Conservation (phyloP, 1,284 basidiomycete species). For the Meira nashicola region DNA sequence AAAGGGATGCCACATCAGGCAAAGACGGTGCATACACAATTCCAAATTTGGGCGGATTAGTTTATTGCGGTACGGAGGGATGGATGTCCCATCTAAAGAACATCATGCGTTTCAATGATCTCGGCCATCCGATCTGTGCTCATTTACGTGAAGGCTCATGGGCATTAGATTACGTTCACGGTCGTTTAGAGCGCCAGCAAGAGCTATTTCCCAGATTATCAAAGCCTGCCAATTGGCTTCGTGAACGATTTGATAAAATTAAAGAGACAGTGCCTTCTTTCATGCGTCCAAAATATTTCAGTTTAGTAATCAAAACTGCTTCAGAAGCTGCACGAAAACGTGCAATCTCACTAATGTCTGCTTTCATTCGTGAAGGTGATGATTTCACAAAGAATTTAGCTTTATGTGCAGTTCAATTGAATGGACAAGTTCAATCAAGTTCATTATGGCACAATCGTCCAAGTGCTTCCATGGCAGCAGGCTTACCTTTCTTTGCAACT, state of each 20-base stretch:
- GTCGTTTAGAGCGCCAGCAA: conserved; percentile 62
- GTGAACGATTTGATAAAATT: conserved; percentile 42
- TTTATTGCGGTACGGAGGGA: conserved; percentile 46
- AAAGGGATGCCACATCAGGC: conserved; percentile 40
- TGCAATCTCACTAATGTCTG: conserved; percentile 35
- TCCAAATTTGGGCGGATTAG: conserved; percentile 23
- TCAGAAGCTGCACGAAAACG: conserved; percentile 36
- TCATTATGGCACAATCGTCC: conserved; percentile 41
- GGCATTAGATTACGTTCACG: conserved; percentile 43
- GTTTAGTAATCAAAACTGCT: conserved; percentile 37
- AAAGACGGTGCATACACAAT: conserved; percentile 38
- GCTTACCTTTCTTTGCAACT: conserved; percentile 45
- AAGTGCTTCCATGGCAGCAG: conserved; percentile 47
- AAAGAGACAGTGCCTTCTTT: conserved; percentile 35
- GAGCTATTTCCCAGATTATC: conserved; percentile 28
- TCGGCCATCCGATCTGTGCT: conserved; percentile 42
- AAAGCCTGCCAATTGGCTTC: conserved; percentile 34
- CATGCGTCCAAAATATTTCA: conserved; percentile 48
- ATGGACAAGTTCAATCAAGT: conserved; percentile 43
- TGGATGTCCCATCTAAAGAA: conserved; percentile 36
- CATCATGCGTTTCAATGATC: conserved; percentile 37
- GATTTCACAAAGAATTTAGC: conserved; percentile 43
- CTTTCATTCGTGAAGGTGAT: conserved; percentile 35
- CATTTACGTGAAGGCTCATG: conserved; percentile 43
- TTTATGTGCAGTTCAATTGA: conserved; percentile 44